Percentiles rank a stretch among this genome's conserved stretches.
phyloP scores from a whole-genome alignment of 2,329 filamentous ascomycete genomes.

The Stagonosporopsis chrysanthemi region DNA sequence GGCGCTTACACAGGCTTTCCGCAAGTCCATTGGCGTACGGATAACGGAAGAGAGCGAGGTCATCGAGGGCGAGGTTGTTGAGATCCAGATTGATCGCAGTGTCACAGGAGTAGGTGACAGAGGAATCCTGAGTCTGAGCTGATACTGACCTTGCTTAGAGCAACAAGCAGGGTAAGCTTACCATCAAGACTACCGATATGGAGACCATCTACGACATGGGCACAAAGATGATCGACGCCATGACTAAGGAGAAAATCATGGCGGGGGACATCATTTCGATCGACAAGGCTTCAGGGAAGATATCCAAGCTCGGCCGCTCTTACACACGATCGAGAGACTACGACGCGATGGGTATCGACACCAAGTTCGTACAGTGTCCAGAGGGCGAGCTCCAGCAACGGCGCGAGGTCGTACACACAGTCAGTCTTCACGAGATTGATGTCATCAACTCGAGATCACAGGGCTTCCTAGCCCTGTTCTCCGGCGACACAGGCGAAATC shows the following conservation, averaged over 20 bases:
- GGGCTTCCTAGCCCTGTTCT: constrained; percentile 96
- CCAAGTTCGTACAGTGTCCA: constrained; percentile 96
- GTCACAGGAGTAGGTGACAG: constrained; percentile 75
- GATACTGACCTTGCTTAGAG: constrained; percentile 57
- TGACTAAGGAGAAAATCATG: constrained; percentile 99
- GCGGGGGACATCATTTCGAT: constrained; percentile 98
- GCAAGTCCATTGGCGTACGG: constrained; percentile 95
- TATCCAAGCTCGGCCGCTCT: constrained; percentile 93
- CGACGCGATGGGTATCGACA: constrained; percentile 98
- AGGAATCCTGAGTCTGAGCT: not conserved
- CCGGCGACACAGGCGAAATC: constrained; percentile 97
- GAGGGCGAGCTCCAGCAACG: constrained; percentile 97
- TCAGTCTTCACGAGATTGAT: constrained; percentile 96
- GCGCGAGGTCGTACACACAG: constrained; percentile 96
- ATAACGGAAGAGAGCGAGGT: constrained; percentile 99
- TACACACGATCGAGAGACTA: constrained; percentile 96
- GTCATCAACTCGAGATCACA: constrained; percentile 99
- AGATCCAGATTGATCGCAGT: constrained; percentile 97
- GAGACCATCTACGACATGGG: constrained; percentile 99
- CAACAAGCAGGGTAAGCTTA: constrained; percentile 98
- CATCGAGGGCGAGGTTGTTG: constrained; percentile 98
- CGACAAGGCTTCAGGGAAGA: constrained; percentile 97
- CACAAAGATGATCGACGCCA: constrained; percentile 98
- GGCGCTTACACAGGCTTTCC: constrained; percentile 96
- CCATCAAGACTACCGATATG: constrained; percentile 99